These are phyloP conservation scores for Leccinum boreale DNA, from an alignment of 768 basidiomycete species.

Conservation along the genomic window DNA sequence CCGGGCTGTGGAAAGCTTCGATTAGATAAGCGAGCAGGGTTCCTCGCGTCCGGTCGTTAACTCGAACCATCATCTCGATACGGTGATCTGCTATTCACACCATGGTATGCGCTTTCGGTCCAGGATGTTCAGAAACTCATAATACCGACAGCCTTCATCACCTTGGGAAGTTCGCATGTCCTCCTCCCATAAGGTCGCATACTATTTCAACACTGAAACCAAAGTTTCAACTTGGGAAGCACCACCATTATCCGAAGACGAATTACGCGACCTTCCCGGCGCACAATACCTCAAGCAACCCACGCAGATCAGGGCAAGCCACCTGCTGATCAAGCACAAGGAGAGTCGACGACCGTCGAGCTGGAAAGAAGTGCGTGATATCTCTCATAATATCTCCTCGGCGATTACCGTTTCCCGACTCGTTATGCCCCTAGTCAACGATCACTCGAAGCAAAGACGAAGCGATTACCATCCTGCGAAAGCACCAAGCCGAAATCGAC, in stretches of 20 bases:
- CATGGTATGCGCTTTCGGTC: conserved; percentile 21
- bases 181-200: conserved; percentile 69
- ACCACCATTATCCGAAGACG: conserved; percentile 53
- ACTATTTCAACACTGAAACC: conserved; percentile 81
- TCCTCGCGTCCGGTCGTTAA: neutral
- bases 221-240: conserved; percentile 77
- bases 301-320: conserved; percentile 85
- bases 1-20: neutral
- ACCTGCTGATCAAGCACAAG: conserved; percentile 89
- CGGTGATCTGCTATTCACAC: conserved; percentile 9
- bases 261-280: conserved; percentile 65
- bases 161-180: conserved; percentile 90
- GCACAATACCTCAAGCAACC: conserved; percentile 48
- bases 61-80: neutral
- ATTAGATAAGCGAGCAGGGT: conserved; percentile 13
- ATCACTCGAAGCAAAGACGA: conserved; percentile 89
- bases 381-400: neutral
- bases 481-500: conserved; percentile 60
- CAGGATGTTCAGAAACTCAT: conserved; percentile 10
- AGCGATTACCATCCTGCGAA: conserved; percentile 74
- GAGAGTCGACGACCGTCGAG: conserved; percentile 76
- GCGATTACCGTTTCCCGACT: neutral
- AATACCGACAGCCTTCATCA: conserved; percentile 15
- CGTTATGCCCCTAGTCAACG: conserved; percentile 42
- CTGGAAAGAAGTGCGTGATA: conserved; percentile 71